Base-by-base conservation (phyloP, 2,329 filamentous ascomycete species). In the Colletotrichum sp. region DNA sequence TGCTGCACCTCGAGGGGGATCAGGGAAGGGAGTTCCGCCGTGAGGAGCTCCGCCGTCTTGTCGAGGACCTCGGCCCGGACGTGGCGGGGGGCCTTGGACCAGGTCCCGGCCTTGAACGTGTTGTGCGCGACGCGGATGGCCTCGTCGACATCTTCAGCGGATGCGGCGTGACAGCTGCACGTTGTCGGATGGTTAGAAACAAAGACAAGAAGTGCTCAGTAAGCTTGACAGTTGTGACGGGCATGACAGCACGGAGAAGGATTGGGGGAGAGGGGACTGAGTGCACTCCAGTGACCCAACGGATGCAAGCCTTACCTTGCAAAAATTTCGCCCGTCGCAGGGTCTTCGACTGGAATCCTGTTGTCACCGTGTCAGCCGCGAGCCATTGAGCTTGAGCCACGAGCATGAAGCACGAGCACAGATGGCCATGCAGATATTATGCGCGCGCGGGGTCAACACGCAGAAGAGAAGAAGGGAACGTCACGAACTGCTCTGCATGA, bases 1-100 rank as follows among this genome's bases (percentile, higher is more conserved):
- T 95, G 93, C 39, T 83, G 85, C 9, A 93, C 91, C 82, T 95
- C 93, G 6, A 94, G 86, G 10, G 85, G 82, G 66, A 94, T 92
- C 52, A 95, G 87, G 1, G 85, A 82, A 0, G 89, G 87, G 2
- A 95, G 85, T 9, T 88, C 85, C 0, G 82, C 81, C 3, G 87
- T 86, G 5, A 94, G 86, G 0, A 93, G 85, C 2, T 82, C 80
- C 0, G 92, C 92, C 10, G 90, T 89, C 68, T 85, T 89, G 68
- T 93, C 91, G 15, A 94, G 87, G 9, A 93, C 90, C 25, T 91
- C 88, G 74, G 92, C 93, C 27, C 93, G 91, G 12, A 85, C 80
- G 66, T 93, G 89, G 18, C 90, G 87, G 4, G 92, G 86, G 3
- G 88, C 86, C 68, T 84, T 87, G 4, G 92, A 91, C 91, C 91